These are phyloP conservation scores for Lotus japonicus DNA, from an alignment of 306 rosid genomes.

Conservation along the genomic window DNA sequence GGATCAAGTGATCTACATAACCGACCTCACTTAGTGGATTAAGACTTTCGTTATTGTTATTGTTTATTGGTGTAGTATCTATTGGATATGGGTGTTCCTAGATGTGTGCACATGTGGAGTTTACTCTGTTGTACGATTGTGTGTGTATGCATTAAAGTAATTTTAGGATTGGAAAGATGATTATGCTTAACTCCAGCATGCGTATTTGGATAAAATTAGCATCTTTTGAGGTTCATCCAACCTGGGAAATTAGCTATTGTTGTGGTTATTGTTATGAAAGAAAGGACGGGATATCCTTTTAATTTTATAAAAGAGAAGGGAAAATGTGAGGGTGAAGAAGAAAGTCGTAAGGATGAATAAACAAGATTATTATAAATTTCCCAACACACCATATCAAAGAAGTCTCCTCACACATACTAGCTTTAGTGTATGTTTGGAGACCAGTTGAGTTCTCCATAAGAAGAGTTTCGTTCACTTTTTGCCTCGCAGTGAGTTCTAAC, in stretches of 20 bases:
- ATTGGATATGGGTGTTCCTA: neutral
- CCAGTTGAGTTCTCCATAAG: too few species aligned
- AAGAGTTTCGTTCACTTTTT: too few species aligned
- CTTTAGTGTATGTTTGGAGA: too few species aligned
- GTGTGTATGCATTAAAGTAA: neutral
- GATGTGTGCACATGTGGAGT: neutral
- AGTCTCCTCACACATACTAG: neutral
- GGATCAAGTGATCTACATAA: too few species aligned
- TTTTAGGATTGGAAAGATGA: neutral
- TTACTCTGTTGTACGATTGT: neutral
- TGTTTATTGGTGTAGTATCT: neutral
- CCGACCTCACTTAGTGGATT: too few species aligned
- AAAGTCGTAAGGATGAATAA: neutral
- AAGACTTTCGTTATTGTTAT: too few species aligned
- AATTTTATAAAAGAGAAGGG: neutral
- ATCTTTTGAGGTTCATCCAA: neutral
- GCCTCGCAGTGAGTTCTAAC: too few species aligned
- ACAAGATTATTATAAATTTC: neutral
- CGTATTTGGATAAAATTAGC: neutral
- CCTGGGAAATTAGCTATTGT: neutral
- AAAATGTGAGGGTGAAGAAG: neutral
- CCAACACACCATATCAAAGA: neutral
- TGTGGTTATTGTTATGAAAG: neutral
- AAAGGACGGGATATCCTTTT: neutral
- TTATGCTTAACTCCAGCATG: neutral